Evolutionary conservation across 805 yeast species (phyloP).

Genomic region (Schwanniomyces polymorphus): DNA sequence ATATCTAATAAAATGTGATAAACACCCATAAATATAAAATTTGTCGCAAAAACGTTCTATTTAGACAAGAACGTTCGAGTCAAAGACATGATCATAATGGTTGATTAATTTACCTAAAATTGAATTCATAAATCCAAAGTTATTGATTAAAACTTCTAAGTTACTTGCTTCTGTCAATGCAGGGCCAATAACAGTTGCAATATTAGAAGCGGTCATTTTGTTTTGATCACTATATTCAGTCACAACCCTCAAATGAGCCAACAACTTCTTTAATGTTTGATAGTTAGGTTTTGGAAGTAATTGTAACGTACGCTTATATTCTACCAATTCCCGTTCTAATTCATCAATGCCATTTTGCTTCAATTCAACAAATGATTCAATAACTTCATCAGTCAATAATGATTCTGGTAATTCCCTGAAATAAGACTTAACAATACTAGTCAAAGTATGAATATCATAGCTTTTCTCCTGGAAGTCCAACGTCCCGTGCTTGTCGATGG

Average conservation of each 20-base stretch:
- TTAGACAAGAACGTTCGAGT: slow-evolving; percentile 1
- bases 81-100: slow-evolving; percentile 42
- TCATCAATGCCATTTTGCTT: slow-evolving; percentile 14
- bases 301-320: slow-evolving; percentile 30
- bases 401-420: slow-evolving; percentile 88
- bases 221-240: slow-evolving; percentile 66
- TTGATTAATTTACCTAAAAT: slow-evolving; percentile 51
- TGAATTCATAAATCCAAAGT: slow-evolving; percentile 56
- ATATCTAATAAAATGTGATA: neutral
- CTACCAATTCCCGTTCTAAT: slow-evolving; percentile 8
- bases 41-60: slow-evolving; percentile 1
- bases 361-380: slow-evolving; percentile 53
- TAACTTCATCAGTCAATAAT: slow-evolving; percentile 63
- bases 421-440: slow-evolving; percentile 83
- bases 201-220: slow-evolving; percentile 84
- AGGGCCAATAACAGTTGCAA: slow-evolving; percentile 85
- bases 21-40: neutral
- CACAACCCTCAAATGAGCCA: slow-evolving; percentile 69
- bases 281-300: slow-evolving; percentile 66
- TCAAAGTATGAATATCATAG: slow-evolving; percentile 81
- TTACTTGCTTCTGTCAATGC: slow-evolving; percentile 56
- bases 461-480: slow-evolving; percentile 48
- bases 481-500: slow-evolving; percentile 48
- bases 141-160: slow-evolving; percentile 45
- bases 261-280: slow-evolving; percentile 63